Percentiles rank a stretch among this genome's conserved stretches.
phyloP scores from a whole-genome alignment of 768 basidiomycete species.

The Fomitopsis serialis region DNA sequence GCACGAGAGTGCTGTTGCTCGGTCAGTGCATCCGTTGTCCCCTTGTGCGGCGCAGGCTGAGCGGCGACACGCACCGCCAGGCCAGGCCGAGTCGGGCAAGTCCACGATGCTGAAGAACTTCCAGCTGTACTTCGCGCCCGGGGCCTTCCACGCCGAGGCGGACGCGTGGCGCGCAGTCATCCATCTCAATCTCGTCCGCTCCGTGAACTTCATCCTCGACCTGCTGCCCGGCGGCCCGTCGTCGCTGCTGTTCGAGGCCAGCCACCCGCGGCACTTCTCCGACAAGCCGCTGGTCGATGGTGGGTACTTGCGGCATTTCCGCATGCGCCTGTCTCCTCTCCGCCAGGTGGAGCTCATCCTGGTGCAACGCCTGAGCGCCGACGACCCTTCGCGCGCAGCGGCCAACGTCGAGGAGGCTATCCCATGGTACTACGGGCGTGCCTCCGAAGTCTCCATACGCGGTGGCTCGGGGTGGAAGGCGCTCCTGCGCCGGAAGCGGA shows the following conservation, averaged over 20 bases:
- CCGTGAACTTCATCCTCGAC: slow-evolving; percentile 39
- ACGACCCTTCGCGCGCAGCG: slow-evolving; percentile 14
- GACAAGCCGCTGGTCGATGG: not conserved
- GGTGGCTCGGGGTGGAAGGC: slow-evolving; percentile 45
- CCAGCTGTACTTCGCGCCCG: slow-evolving; percentile 55
- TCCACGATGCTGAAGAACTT: slow-evolving; percentile 65
- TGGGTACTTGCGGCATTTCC: slow-evolving; percentile 9
- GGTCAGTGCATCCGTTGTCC: slow-evolving; percentile 35
- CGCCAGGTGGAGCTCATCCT: slow-evolving; percentile 50
- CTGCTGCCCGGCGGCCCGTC: slow-evolving; percentile 26
- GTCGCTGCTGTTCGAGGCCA: not conserved
- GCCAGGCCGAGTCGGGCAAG: slow-evolving; percentile 67
- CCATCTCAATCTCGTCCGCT: slow-evolving; percentile 61
- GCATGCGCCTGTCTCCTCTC: slow-evolving; percentile 41
- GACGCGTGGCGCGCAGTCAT: slow-evolving; percentile 62
- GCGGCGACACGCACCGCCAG: slow-evolving; percentile 23
- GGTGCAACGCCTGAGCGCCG: slow-evolving; percentile 35
- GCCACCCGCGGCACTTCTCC: not conserved
- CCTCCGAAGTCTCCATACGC: slow-evolving; percentile 43
- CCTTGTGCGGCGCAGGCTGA: not conserved
- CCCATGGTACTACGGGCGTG: slow-evolving; percentile 29
- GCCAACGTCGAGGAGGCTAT: slow-evolving; percentile 6
- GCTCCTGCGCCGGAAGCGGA: slow-evolving; percentile 23
- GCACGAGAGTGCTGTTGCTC: slow-evolving; percentile 50
- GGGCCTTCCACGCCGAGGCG: slow-evolving; percentile 51